Conservation (phyloP, 2,329 filamentous ascomycete genomes). For the Elsinoe necatrix region DNA sequence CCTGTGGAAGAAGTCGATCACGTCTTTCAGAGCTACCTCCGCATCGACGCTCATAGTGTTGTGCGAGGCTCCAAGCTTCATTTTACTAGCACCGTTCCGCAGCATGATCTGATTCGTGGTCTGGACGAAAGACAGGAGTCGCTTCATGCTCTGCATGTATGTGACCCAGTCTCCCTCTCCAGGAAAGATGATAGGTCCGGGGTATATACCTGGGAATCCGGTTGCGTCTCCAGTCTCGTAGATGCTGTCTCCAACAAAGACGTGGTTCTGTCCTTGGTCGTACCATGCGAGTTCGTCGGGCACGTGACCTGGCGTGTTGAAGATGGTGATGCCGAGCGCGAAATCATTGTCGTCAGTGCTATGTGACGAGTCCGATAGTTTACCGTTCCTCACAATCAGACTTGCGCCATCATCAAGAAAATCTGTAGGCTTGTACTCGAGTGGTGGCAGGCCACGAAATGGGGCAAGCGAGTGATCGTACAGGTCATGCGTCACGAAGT, state of each 20-base stretch:
- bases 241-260: conserved; percentile 42
- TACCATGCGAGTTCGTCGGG: conserved; percentile 41
- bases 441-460: conserved; percentile 30
- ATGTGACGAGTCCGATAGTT: background rate
- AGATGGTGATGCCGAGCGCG: conserved; percentile 33
- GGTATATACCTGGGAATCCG: conserved; percentile 19
- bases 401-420: conserved; percentile 35
- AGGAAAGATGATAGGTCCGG: conserved; percentile 33
- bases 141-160: conserved; percentile 32
- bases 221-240: conserved; percentile 33
- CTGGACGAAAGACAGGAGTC: conserved; percentile 29
- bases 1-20: conserved; percentile 28
- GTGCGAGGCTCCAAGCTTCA: conserved; percentile 32
- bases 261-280: conserved; percentile 35
- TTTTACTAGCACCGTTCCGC: conserved; percentile 19
- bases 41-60: conserved; percentile 32
- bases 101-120: conserved; percentile 26
- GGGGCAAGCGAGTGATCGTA: conserved; percentile 36
- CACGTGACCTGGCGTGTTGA: conserved; percentile 42
- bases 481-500: conserved; percentile 36
- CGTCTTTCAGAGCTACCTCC: conserved; percentile 30
- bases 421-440: conserved; percentile 34
- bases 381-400: conserved; percentile 22
- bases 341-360: background rate
- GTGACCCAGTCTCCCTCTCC: conserved; percentile 32